Percentiles rank a stretch among this genome's conserved stretches.
Evolutionary conservation across 1,284 basidiomycete genomes (phyloP).

Genomic region (Fomitopsis betulina): DNA sequence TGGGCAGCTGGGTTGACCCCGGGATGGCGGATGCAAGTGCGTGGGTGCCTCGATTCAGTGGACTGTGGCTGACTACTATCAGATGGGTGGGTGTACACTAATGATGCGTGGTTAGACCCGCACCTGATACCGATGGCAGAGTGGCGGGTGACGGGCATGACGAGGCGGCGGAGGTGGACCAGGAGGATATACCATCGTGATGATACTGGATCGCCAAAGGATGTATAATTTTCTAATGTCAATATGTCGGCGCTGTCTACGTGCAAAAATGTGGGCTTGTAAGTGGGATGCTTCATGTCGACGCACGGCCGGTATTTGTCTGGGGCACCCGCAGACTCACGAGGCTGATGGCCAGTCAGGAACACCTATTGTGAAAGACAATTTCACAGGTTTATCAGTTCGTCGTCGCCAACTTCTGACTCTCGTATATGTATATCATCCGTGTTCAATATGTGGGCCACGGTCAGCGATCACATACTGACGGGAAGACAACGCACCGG

Average conservation of each 20-base stretch:
- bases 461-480: constrained; percentile 9
- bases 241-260: too few relatives aligned
- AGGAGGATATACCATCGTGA: constrained; percentile 51
- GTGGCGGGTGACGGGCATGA: constrained; percentile 40
- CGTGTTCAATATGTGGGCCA: not conserved
- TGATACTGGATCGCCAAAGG: not conserved
- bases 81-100: constrained; percentile 79
- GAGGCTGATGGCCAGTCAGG: too few relatives aligned
- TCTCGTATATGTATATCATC: not conserved
- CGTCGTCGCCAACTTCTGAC: too few relatives aligned
- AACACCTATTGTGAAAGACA: too few relatives aligned
- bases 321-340: too few relatives aligned
- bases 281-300: too few relatives aligned
- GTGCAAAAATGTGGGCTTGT: too few relatives aligned
- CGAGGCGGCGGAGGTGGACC: constrained; percentile 62
- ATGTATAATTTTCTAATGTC: not conserved
- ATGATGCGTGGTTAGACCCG: constrained; percentile 62
- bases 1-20: constrained; percentile 45
- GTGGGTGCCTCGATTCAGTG: constrained; percentile 10
- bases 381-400: too few relatives aligned
- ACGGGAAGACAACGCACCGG: constrained; percentile 26
- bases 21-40: constrained; percentile 44
- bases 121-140: constrained; percentile 36
- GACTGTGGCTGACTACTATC: not conserved
- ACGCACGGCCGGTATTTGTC: too few relatives aligned